Conservation (phyloP, 2,329 filamentous ascomycete species). For the Stagonosporopsis rhizophila region DNA sequence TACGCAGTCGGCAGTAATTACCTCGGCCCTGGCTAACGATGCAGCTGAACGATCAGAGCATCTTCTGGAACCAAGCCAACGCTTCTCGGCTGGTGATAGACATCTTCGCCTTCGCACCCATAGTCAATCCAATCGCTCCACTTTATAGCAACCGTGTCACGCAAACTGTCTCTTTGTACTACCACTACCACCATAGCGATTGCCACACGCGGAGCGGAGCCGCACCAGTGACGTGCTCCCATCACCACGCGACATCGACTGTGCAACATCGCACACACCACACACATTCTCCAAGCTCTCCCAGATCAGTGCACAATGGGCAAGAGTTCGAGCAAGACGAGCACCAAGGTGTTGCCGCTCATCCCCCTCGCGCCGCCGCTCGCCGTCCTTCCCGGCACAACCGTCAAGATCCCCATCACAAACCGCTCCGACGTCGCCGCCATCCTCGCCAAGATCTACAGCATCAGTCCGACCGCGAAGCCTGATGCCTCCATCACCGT, state of each 20-base stretch:
- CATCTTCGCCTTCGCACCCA: background rate
- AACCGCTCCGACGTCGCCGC: slow-evolving; percentile 88
- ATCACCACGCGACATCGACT: slow-evolving; percentile 9
- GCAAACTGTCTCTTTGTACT: background rate
- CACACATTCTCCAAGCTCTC: background rate
- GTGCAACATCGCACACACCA: background rate
- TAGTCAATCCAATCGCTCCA: background rate
- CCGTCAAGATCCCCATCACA: slow-evolving; percentile 82
- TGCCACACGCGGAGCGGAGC: slow-evolving; percentile 14
- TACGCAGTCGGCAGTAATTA: slow-evolving; percentile 10
- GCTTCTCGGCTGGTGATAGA: slow-evolving; percentile 6
- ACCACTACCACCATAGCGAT: slow-evolving; percentile 4
- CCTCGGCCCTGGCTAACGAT: slow-evolving; percentile 14
- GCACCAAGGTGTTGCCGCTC: slow-evolving; percentile 67
- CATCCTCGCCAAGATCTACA: slow-evolving; percentile 84
- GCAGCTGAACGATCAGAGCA: slow-evolving; percentile 20
- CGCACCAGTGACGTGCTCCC: slow-evolving; percentile 13
- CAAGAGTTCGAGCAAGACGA: slow-evolving; percentile 44
- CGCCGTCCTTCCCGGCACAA: slow-evolving; percentile 84
- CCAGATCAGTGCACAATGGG: slow-evolving; percentile 36
- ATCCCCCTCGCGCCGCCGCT: slow-evolving; percentile 81
- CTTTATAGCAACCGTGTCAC: background rate
- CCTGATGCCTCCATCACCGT: slow-evolving; percentile 75
- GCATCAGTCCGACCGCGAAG: slow-evolving; percentile 71
- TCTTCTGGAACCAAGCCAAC: slow-evolving; percentile 29